Base-by-base conservation (phyloP, 1,139 yeast species). In the Pichia sp. region DNA sequence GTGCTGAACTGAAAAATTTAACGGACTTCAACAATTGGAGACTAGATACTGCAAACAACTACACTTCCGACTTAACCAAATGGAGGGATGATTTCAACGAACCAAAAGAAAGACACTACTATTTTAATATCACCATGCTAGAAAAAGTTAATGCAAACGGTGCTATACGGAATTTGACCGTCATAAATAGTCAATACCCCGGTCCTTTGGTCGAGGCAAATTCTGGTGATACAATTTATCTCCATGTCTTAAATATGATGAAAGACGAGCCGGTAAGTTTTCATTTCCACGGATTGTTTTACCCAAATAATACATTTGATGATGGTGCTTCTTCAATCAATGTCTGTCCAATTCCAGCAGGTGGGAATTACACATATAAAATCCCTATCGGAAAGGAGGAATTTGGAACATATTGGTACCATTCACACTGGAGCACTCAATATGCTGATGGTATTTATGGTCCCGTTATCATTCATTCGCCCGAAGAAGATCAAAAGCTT, bases 341-440 rank as follows among this genome's bases (percentile, higher is more conserved):
- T 2, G 75, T 69, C 44, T 60, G 64, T 41, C 68, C 71, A 4
- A 71, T 72, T 29, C 55, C 59, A 5, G 57, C 65, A 27, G 70
- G 69, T 2, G 65, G 62, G 5, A 52, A 58, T 2, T 69, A 61
- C 50, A 60, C 64, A 37, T 69, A 73, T 52, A 65, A 59, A 39
- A 68, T 72, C 50, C 67, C 66, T 16, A 55, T 68, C 23, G 65
- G 61, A 5, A 58, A 63, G 37, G 39, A 46, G 6, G 71, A 69
- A 44, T 66, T 64, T 48, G 79, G 79, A 0, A 68, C 75, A 1
- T 69, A 64, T 42, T 73, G 78, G 78, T 73, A 72, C 52, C 79
- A 73, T 53, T 71, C 78, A 1, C 79, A 73, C 52, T 68, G 64
- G 47, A 54, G 71, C 10, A 71, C 74, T 0, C 75, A 73, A 45